Conservation (phyloP, 1,284 basidiomycete genomes). For the Fomitopsis schrenkii region DNA sequence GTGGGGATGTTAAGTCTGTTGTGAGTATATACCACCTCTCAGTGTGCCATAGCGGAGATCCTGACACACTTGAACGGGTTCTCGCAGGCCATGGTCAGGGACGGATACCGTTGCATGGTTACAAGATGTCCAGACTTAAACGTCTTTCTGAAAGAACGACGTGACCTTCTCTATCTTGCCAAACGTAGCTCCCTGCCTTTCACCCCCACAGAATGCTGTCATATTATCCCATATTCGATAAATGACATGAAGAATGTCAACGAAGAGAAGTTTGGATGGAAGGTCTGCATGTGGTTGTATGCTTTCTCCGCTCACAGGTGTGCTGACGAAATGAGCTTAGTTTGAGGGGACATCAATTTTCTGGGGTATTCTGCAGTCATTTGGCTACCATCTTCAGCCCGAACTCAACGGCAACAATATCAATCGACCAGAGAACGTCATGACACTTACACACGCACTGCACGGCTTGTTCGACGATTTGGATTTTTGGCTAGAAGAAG, state of each 20-base stretch:
- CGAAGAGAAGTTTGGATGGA: too few relatives aligned
- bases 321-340: background rate
- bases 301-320: background rate
- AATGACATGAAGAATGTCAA: too few relatives aligned
- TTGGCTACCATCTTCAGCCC: background rate
- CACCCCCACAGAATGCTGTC: too few relatives aligned
- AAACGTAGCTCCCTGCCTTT: background rate
- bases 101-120: background rate
- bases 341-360: background rate
- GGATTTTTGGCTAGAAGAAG: background rate
- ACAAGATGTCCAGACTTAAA: background rate
- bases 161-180: background rate
- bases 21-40: too few relatives aligned
- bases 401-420: background rate
- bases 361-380: background rate
- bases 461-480: background rate
- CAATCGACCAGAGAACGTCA: background rate
- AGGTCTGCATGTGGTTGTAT: background rate
- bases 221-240: too few relatives aligned
- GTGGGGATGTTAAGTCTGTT: too few relatives aligned
- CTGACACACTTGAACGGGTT: too few relatives aligned
- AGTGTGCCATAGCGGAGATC: too few relatives aligned
- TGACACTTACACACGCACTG: background rate
- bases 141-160: background rate
- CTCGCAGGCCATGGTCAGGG: background rate